These are phyloP conservation scores for Colletotrichum plurivorum DNA, from an alignment of 2,329 filamentous ascomycete genomes.

Conservation along the genomic window DNA sequence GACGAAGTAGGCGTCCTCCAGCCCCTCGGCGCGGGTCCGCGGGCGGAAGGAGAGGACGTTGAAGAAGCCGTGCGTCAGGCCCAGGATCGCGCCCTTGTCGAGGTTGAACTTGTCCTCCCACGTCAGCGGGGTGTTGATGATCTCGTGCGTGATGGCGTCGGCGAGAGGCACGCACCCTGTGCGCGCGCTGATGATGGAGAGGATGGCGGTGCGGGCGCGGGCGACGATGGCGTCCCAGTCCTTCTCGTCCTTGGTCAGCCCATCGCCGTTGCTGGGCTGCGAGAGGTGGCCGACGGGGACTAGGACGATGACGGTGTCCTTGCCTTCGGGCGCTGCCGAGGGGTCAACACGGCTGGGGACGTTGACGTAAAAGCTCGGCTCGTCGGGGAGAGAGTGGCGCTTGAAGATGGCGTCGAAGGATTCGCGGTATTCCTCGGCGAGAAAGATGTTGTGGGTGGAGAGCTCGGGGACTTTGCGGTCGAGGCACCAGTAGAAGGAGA, in stretches of 20 bases:
- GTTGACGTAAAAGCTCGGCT: conserved; percentile 84
- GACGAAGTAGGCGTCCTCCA: conserved; percentile 76
- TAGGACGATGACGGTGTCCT: conserved; percentile 77
- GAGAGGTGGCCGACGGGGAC: conserved; percentile 80
- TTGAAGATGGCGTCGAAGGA: conserved; percentile 85
- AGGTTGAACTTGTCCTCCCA: conserved; percentile 81
- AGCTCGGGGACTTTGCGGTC: conserved; percentile 73
- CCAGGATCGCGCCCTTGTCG: conserved; percentile 81
- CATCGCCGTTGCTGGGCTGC: conserved; percentile 56
- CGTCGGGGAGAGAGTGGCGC: conserved; percentile 73
- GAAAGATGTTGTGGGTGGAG: conserved; percentile 82
- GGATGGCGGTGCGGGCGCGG: conserved; percentile 71
- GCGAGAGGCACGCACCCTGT: conserved; percentile 68
- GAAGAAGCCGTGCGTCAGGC: conserved; percentile 80
- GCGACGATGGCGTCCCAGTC: conserved; percentile 74
- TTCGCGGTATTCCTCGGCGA: conserved; percentile 79
- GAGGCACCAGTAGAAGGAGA: conserved; percentile 84
- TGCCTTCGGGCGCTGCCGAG: conserved; percentile 74
- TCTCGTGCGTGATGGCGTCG: conserved; percentile 69
- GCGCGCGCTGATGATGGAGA: conserved; percentile 71
- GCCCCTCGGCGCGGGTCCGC: conserved; percentile 64
- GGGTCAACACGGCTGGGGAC: conserved; percentile 79
- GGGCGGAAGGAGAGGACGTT: conserved; percentile 79
- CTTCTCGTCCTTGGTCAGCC: conserved; percentile 55
- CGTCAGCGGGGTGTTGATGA: conserved; percentile 74